phyloP scores from a whole-genome alignment of 306 rosid species.

The Cucumis hystrix region DNA sequence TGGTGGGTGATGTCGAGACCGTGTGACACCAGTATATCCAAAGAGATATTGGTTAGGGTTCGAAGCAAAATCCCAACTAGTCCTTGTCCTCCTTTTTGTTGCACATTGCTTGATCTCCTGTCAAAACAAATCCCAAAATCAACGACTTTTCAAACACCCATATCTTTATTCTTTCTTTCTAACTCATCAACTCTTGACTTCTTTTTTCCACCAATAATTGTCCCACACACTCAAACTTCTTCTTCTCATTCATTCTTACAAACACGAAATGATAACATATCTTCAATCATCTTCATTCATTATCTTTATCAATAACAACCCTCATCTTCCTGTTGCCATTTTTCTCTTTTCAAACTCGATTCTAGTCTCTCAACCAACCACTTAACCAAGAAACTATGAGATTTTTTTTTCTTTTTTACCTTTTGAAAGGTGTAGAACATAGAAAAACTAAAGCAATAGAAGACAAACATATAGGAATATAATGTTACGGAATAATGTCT shows the following conservation, averaged over 20 bases:
- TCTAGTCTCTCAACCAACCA: not conserved
- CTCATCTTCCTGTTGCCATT: not conserved
- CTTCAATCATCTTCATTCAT: not conserved
- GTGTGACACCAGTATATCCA: slow-evolving; percentile 38
- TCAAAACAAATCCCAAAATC: slow-evolving; percentile 6
- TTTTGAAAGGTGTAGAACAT: not conserved
- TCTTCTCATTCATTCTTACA: not conserved
- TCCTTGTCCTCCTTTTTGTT: slow-evolving; percentile 27
- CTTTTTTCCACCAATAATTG: not conserved
- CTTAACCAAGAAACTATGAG: not conserved
- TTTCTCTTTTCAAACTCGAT: not conserved
- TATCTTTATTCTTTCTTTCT: not conserved
- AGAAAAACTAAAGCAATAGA: not conserved
- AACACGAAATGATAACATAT: not conserved
- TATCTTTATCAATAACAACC: not conserved
- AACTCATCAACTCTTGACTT: not conserved
- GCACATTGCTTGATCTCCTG: slow-evolving; percentile 29
- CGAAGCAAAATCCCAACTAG: slow-evolving; percentile 39
- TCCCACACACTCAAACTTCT: not conserved
- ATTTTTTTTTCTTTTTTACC: not conserved
- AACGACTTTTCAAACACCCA: not conserved
- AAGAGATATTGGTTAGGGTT: slow-evolving; percentile 47
- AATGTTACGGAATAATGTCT: not conserved
- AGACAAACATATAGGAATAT: not conserved
- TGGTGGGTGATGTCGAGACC: slow-evolving; percentile 53